These are phyloP conservation scores for Platanthera guangdongensis DNA, from an alignment of 106 monocot genomes.

Conservation along the genomic window DNA sequence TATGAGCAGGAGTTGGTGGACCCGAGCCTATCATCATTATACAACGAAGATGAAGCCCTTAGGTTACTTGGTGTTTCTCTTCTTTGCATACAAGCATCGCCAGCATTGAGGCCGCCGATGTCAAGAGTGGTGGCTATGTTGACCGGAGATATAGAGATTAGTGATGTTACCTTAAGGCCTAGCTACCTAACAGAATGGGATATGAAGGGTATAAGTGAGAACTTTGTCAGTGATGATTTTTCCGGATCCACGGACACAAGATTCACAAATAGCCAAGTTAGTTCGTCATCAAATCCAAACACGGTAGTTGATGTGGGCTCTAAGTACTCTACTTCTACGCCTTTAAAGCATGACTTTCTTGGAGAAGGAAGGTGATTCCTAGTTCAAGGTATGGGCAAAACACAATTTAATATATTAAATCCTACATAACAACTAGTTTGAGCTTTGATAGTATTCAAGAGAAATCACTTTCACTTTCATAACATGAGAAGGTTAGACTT, in stretches of 20 bases:
- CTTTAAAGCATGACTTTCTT: not conserved
- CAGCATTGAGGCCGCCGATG: conserved; percentile 61
- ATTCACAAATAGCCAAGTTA: conserved; percentile 8
- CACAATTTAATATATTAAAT: not conserved
- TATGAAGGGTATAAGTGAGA: conserved; percentile 40
- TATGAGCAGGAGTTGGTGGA: conserved; percentile 54
- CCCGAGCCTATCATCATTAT: conserved; percentile 23
- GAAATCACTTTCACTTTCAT: not conserved
- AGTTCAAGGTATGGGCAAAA: not conserved
- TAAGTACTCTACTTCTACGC: not conserved
- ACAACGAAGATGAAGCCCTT: conserved; percentile 30
- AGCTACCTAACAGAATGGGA: conserved; percentile 74
- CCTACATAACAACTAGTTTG: too few relatives aligned
- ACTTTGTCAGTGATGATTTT: conserved; percentile 12
- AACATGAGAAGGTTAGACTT: not conserved
- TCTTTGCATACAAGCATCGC: conserved; percentile 77
- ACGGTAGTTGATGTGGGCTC: not conserved
- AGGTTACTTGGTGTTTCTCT: conserved; percentile 54
- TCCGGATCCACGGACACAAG: conserved; percentile 5
- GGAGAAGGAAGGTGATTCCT: not conserved
- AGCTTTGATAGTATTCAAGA: not conserved
- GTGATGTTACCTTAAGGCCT: conserved; percentile 45
- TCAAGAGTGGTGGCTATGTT: conserved; percentile 86
- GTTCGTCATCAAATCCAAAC: not conserved
- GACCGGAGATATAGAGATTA: conserved; percentile 54